Evolutionary conservation across 805 yeast genomes (phyloP).

Genomic region (Candida montana): DNA sequence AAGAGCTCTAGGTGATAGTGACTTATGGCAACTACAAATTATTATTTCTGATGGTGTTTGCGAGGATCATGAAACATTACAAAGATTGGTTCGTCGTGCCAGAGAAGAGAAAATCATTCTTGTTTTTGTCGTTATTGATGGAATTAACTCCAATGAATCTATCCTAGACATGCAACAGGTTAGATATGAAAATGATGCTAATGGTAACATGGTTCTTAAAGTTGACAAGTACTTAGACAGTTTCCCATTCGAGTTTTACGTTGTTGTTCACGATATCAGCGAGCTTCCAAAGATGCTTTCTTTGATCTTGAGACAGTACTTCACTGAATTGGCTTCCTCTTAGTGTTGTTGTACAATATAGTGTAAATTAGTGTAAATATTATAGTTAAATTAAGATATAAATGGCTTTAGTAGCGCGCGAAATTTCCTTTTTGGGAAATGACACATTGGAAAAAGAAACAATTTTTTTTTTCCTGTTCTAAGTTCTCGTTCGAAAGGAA

Average conservation of each 20-base stretch:
- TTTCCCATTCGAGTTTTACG: constrained; percentile 96
- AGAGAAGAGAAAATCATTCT: constrained; percentile 90
- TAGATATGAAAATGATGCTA: constrained; percentile 61
- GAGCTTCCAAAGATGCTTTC: constrained; percentile 92
- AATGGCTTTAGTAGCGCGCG: no score
- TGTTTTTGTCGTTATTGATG: constrained; percentile 91
- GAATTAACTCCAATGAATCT: constrained; percentile 76
- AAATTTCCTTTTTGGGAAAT: background rate
- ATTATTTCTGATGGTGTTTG: constrained; percentile 95
- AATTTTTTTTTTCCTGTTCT: background rate
- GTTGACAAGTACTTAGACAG: constrained; percentile 84
- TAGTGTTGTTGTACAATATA: background rate
- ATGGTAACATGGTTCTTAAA: constrained; percentile 66
- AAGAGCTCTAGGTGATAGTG: constrained; percentile 41
- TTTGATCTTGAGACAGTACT: constrained; percentile 85
- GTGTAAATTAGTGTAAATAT: constrained; percentile 6
- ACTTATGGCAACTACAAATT: constrained; percentile 90
- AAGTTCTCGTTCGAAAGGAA: constrained; percentile 1
- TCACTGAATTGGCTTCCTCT: constrained; percentile 57
- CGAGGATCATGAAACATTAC: constrained; percentile 84
- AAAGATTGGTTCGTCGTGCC: constrained; percentile 83
- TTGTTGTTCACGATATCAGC: constrained; percentile 80
- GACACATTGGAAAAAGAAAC: constrained; percentile 1
- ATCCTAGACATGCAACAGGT: constrained; percentile 95
- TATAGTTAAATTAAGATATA: constrained; percentile 1